A percentile compares a stretch with the other conserved stretches of the same genome.
Evolutionary conservation across 306 rosid genomes (phyloP).

Genomic region (Medicago ruthenica): DNA sequence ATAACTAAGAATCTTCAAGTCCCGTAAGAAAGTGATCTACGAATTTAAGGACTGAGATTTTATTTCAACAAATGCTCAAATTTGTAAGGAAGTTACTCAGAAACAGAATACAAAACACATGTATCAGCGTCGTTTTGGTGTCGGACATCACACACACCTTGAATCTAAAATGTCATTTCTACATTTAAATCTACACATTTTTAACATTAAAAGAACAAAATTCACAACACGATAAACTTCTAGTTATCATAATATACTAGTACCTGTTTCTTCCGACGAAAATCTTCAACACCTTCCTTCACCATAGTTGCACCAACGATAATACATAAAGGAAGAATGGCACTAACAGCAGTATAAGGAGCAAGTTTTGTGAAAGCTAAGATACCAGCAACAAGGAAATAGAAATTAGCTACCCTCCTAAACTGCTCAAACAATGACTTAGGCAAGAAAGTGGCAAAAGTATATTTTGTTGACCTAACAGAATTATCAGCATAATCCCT

Average conservation of each 20-base stretch:
- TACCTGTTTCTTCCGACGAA: slow-evolving; percentile 89
- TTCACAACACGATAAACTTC: slow-evolving; percentile 11
- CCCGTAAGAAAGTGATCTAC: not conserved
- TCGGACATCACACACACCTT: not conserved
- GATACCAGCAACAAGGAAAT: slow-evolving; percentile 74
- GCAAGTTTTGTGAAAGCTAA: slow-evolving; percentile 83
- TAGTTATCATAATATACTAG: slow-evolving; percentile 25
- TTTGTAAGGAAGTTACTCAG: not conserved
- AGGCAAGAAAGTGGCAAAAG: slow-evolving; percentile 79
- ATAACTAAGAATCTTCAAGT: not conserved
- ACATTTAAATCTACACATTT: not conserved
- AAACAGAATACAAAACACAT: slow-evolving; percentile 1
- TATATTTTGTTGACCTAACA: slow-evolving; percentile 86
- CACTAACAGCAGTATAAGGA: slow-evolving; percentile 87
- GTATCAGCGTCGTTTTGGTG: not conserved
- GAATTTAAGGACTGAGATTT: not conserved
- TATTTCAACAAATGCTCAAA: not conserved
- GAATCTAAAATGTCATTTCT: not conserved
- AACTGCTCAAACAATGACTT: slow-evolving; percentile 98
- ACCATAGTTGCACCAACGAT: slow-evolving; percentile 74
- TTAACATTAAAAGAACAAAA: slow-evolving; percentile 14
- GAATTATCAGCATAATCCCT: slow-evolving; percentile 63
- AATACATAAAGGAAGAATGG: slow-evolving; percentile 72
- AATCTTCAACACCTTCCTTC: slow-evolving; percentile 89
- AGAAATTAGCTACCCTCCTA: slow-evolving; percentile 96